These are phyloP conservation scores for Petunia secreta DNA, from an alignment of 257 asterid species.

Conservation along the genomic window DNA sequence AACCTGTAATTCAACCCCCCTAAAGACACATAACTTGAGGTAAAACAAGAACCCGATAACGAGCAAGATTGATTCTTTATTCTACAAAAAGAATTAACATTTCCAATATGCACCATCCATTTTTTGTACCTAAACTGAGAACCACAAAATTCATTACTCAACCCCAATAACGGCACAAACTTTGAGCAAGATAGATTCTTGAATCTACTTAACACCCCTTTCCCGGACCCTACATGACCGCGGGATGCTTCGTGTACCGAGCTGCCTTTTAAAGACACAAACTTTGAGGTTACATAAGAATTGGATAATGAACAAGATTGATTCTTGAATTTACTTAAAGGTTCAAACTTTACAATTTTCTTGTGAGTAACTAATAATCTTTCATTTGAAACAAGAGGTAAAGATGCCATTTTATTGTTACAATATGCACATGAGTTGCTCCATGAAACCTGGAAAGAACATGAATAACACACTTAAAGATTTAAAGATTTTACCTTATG, in stretches of 20 bases:
- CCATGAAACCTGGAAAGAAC: conserved; percentile 37
- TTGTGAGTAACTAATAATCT: conserved; percentile 48
- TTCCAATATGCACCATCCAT: conserved; percentile 14
- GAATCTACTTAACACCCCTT: background rate
- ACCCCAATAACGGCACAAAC: conserved; percentile 38
- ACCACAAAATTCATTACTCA: conserved; percentile 39
- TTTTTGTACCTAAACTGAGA: conserved; percentile 35
- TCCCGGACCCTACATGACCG: no score
- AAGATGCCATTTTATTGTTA: conserved; percentile 63
- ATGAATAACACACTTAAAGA: conserved; percentile 30
- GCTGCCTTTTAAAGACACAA: conserved; percentile 37
- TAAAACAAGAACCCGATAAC: conserved; percentile 22
- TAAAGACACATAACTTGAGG: conserved; percentile 47
- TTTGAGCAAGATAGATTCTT: conserved; percentile 37
- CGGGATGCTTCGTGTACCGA: no score
- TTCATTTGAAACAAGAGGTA: conserved; percentile 64
- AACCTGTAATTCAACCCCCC: conserved; percentile 40
- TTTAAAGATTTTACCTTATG: background rate
- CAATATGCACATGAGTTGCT: conserved; percentile 25
- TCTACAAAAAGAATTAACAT: background rate
- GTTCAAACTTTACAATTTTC: conserved; percentile 31
- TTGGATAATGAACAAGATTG: conserved; percentile 7
- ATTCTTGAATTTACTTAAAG: background rate
- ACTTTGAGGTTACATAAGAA: conserved; percentile 32
- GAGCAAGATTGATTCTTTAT: conserved; percentile 6